Evolutionary conservation across 1,284 basidiomycete species (phyloP), one percentile per base, ranked within the genome.

Genomic region (Leccinum subrobustum): DNA sequence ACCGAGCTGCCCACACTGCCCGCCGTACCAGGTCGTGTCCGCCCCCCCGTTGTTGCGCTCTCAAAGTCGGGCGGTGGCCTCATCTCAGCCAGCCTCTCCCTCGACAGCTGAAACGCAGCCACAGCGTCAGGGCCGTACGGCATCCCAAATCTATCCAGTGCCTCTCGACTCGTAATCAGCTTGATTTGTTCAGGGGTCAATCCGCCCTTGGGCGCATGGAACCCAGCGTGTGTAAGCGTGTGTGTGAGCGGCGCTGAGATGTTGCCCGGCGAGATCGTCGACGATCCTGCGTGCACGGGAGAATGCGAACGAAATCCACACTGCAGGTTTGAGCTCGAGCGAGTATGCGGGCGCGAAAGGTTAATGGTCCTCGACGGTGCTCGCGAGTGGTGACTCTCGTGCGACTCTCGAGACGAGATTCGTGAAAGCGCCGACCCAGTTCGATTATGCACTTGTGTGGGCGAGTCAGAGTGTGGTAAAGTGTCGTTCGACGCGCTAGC

Each of bases 231-330:
- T 37, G 76, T 73, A 27, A 78, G 73, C 23, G 83, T 84, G 66
- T 84, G 81, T 23, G 78, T 71, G 25, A 84, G 75, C 18, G 83
- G 83, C 7, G 81, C 64, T 12, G 81, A 82, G 60, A 84, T 84
- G 11, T 74, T 79, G 64, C 76, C 72, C 35, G 82, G 67, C 16
- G 79, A 79, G 56, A 82, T 74, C 57, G 70, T 72, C 42, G 81
- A 81, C 20, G 79, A 80, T 25, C 73, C 76, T 37, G 78, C 69
- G 5, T 52, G 67, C 57, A 42, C 64, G 7, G 67, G 67, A 54
- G 68, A 66, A 5, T 65, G 60, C 9, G 66, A 59, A 29, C 59
- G 68, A 20, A 67, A 59, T 0, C 54, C 54, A 3, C 63, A 68
- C 8, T 67, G 52, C 27, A 73, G 59, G n/a, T 59, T 62, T n/a